Evolutionary conservation across 2,329 filamentous ascomycete genomes (phyloP), one percentile per base, ranked within the genome.

Genomic region (Penicillium occitanis): DNA sequence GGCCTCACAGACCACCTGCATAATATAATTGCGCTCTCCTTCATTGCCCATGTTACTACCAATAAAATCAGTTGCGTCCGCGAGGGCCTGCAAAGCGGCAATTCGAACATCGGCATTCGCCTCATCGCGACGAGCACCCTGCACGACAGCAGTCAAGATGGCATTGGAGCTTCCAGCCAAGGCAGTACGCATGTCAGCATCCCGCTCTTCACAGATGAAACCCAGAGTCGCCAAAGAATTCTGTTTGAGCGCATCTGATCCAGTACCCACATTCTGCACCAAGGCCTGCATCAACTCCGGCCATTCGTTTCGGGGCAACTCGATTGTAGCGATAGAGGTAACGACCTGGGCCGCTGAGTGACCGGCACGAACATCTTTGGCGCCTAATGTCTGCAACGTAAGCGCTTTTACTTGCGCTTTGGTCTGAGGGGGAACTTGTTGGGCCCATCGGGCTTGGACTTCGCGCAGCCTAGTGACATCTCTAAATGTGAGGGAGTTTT

Each of bases 1-100:
- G 73, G 95, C 95, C 84, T 99, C 95, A 82, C 95, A 99, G 74
- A 99, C 92, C 71, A 99, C 95, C 84, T 99, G 95, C 95, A 99
- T 99, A 76, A 99, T 99, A 84, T 98, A 99, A 84, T 99, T 99
- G 72, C 95, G 90, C 85, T 99, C 95, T 74, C 94, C 95, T 81
- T 99, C 95, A 75, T 98, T 95, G 81, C 97, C 96, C 81, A 99
- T 99, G 83, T 99, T 99, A 82, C 92, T 96, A 71, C 93, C 88
- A 66, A 99, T 94, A 75, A 99, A 99, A 80, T 99, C 95, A 67
- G 98, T 89, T 46, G 94, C 97, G 80, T 99, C 95, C 73, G 93
- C 92, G 53, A 99, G 89, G 55, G 95, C 95, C 60, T 91, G 91
- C 76, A 99, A 95, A 75, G 95, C 95, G 62, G 95, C 92, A 72